Evolutionary conservation across 768 basidiomycete genomes (phyloP), one percentile per base, ranked within the genome.

Genomic region (Mycena crocata): DNA sequence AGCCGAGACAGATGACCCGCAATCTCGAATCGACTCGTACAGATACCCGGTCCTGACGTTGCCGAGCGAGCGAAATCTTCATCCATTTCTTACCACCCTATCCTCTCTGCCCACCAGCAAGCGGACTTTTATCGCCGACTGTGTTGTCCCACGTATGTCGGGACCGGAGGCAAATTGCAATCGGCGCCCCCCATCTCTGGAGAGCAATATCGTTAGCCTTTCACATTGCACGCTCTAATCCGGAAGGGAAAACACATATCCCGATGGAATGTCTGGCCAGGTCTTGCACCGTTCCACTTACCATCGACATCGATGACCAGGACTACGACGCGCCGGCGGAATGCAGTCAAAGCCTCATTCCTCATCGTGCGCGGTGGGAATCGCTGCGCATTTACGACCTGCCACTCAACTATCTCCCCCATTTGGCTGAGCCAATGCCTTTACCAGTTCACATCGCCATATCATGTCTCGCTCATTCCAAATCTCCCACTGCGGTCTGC

Each of bases 281-380:
- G n/a, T 60, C 58, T 4, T 34, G 35, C 1, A 4, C 12, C 2
- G 37, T 2, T 26, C 46, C 58, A 5, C 48, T 61, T 23, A 50
- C 59, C 19, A 61, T 61, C 39, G 2, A 21, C 9, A n/a, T 35
- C 3, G 45, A 59, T 2, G 13, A 49, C 7, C 14, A 37, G 8
- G 8, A 35, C 15, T 9, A 19, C 14, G 31, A 37, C 13, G 13
- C 23, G 2, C 3, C 37, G n/a, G n/a, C n/a, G n/a, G n/a, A n/a
- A 7, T 15, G 28, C 30, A 30, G n/a, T n/a, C n/a, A 15, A 12
- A 42, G 26, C 2, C 5, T 40, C 17, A 8, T 40, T n/a, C n/a
- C n/a, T n/a, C 40, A 40, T 44, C 56, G 56, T 4, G n/a, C n/a
- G n/a, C n/a, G n/a, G n/a, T 57, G 56, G 56, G 56, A 57, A 24